Evolutionary conservation across 2,329 filamentous ascomycete species (phyloP), one percentile per base, ranked within the genome.

Genomic region (Mycosphaerelloides madeirae): DNA sequence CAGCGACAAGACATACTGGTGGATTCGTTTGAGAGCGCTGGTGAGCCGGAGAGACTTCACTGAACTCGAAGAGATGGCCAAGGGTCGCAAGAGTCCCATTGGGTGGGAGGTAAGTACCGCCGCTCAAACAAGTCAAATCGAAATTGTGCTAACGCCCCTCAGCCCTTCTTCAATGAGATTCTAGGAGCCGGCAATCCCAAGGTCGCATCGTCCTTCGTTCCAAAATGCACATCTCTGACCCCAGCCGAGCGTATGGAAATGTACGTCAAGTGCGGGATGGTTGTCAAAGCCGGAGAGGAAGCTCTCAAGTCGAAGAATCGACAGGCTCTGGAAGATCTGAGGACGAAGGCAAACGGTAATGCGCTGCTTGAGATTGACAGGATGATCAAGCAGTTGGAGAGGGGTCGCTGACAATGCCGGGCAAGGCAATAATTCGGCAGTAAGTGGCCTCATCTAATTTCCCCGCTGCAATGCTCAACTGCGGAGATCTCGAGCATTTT

Each of bases 261-360:
- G 91, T 98, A 90, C 78, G 83, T 95, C 58, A 95, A 95, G 69
- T 97, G 93, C 65, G 91, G 91, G 14, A 80, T 95, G 81, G 74
- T 88, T 34, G 78, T 85, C 20, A 89, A 87, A 68, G 93, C 93
- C 2, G 93, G 85, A 3, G 90, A 97, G 68, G 93, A 97, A 70
- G 91, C 93, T 3, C 77, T 89, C 48, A 87, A 83, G 69, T 76
- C 79, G 48, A 94, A 86, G 67, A 87, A 98, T 63, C 72, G 80
- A 38, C 83, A 83, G 56, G 72, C 83, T n/a, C 81, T 94, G 68
- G 79, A 84, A 57, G 75, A 81, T 40, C 69, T 97, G 53, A 75
- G 87, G 54, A 78, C 79, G 45, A 88, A 84, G 53, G 89, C 87
- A 13, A 84, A 81, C 5, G 80, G 80, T 41, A 78, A 76, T 28